Evolutionary conservation across 73 alveolate species (phyloP), one percentile per base, ranked within the genome.

Genomic region (Paraurostyla sp.): DNA sequence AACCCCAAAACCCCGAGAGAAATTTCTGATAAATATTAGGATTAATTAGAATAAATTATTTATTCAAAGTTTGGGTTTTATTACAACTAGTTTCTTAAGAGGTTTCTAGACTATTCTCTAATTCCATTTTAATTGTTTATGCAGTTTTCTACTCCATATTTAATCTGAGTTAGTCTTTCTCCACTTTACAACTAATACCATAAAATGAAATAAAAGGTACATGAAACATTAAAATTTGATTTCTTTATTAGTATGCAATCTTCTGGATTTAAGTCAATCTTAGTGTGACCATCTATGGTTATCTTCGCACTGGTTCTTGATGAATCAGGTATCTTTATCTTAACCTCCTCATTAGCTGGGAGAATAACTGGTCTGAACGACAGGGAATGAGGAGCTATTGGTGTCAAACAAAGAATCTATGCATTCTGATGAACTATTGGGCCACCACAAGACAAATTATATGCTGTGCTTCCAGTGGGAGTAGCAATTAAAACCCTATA

Each of bases 391-490:
- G 99, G 99, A 65, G 99, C 93, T 57, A 97, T 98, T 1, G 99
- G 99, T 36, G 98, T 95, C 30, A 98, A 46, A 20, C 93, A 71
- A 49, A 98, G 85, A 29, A 97, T 94, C 54, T 91, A 93, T 0
- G 97, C 98, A 83, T 86, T 91, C 58, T 88, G 83, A 75, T 97
- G 98, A 76, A 99, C 97, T 46, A 99, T 98, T 43, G 99, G 97
- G 0, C 99, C 99, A 54, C 99, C 99, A 18, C 99, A 99, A 27
- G 99, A 87, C 78, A 99, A 76, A 71, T 97, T 93, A 90, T 99
- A 99, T 0, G 99, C 99, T 0, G 99, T 99, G n/a, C 99, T 94
- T 16, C 99, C 99, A 4, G 99, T 97, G 0, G 99, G 99, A 0
- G 99, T 97, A 40, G 99, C 89, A 20, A 96, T 91, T 56, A 99